Evolutionary conservation across 2,329 filamentous ascomycete genomes (phyloP).

Genomic region (Talaromyces verruculosus): DNA sequence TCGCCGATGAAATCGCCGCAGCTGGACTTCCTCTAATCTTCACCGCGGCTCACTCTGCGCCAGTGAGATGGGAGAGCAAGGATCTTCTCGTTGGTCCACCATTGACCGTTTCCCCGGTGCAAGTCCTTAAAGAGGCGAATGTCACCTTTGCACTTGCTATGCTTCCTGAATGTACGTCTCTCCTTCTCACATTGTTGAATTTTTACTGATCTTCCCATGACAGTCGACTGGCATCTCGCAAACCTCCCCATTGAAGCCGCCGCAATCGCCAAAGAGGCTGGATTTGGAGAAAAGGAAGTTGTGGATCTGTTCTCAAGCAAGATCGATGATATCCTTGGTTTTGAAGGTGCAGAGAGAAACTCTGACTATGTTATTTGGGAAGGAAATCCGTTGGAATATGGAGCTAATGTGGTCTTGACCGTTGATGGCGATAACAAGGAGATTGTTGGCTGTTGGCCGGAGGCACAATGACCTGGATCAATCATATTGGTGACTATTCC

Average conservation of each 20-base stretch:
- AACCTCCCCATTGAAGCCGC: constrained; percentile 35
- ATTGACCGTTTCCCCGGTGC: constrained; percentile 41
- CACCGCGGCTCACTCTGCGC: constrained; percentile 38
- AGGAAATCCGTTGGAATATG: constrained; percentile 41
- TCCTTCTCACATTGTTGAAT: constrained; percentile 36
- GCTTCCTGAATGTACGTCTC: constrained; percentile 18
- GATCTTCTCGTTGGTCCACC: constrained; percentile 46
- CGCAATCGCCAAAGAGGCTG: constrained; percentile 20
- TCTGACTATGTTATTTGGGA: constrained; percentile 48
- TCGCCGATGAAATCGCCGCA: constrained; percentile 42
- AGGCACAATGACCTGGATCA: constrained; percentile 14
- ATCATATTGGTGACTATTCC: background rate
- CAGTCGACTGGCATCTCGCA: constrained; percentile 41
- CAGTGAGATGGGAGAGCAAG: constrained; percentile 38
- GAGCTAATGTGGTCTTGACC: constrained; percentile 20
- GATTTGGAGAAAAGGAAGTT: constrained; percentile 26
- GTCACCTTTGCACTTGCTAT: constrained; percentile 26
- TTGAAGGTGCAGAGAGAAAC: constrained; percentile 31
- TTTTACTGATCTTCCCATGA: constrained; percentile 25
- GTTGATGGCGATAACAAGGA: constrained; percentile 19
- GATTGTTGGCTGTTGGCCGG: constrained; percentile 21
- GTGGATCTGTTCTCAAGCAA: constrained; percentile 44
- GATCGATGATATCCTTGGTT: constrained; percentile 44
- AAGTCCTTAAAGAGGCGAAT: constrained; percentile 43
- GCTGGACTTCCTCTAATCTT: constrained; percentile 48